phyloP scores from a whole-genome alignment of 2,329 filamentous ascomycete species.

The Monosporascus ibericus region DNA sequence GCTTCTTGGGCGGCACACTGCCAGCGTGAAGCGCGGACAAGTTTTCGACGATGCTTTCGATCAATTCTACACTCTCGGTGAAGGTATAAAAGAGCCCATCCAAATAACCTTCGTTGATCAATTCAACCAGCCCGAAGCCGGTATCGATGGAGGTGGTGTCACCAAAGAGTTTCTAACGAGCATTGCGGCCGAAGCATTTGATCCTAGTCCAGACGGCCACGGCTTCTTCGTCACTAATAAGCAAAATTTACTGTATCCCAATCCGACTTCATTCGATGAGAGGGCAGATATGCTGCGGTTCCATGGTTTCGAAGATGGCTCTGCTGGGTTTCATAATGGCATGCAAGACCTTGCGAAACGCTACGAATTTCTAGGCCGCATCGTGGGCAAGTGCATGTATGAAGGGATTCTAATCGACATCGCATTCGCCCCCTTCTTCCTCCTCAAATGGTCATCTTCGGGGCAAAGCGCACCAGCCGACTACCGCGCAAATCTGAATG shows the following conservation, averaged over 20 bases:
- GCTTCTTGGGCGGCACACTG: constrained; percentile 59
- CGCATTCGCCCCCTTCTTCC: constrained; percentile 89
- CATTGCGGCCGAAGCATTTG: constrained; percentile 80
- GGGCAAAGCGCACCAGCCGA: constrained; percentile 50
- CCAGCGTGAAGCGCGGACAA: constrained; percentile 69
- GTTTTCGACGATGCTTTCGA: constrained; percentile 83
- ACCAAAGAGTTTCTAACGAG: constrained; percentile 95
- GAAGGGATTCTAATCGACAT: constrained; percentile 94
- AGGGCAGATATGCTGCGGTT: constrained; percentile 51
- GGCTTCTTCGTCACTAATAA: constrained; percentile 78
- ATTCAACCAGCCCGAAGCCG: constrained; percentile 80
- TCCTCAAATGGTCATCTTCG: constrained; percentile 87
- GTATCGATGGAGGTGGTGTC: constrained; percentile 93
- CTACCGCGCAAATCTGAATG: constrained; percentile 91
- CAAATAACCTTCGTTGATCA: constrained; percentile 95
- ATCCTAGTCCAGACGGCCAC: constrained; percentile 35
- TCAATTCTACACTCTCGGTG: constrained; percentile 74
- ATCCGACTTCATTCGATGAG: constrained; percentile 71
- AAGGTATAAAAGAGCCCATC: constrained; percentile 87
- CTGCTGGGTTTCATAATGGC: constrained; percentile 48
- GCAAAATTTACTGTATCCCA: constrained; percentile 82
- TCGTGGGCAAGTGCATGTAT: constrained; percentile 95
- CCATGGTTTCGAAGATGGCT: constrained; percentile 44
- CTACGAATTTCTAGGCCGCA: constrained; percentile 87
- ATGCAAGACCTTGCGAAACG: constrained; percentile 60